A percentile compares a stretch with the other conserved stretches of the same genome.
These are phyloP conservation scores for Fistulifera solaris DNA, from an alignment of 108 stramenopile species.

Conservation along the genomic window DNA sequence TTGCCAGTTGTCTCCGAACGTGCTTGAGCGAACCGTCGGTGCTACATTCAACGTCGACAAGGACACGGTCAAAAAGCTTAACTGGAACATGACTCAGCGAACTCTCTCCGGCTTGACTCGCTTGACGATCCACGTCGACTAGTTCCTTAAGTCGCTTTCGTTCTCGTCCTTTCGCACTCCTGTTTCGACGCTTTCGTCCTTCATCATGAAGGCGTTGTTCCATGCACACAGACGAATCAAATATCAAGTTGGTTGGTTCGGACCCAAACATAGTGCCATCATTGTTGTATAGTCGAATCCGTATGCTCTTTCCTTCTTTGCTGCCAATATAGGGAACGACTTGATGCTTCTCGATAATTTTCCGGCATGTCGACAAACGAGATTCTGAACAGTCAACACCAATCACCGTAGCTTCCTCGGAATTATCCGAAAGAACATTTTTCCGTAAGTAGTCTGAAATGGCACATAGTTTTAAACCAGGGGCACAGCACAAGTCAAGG, in stretches of 20 bases:
- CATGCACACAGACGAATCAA: constrained; percentile 48
- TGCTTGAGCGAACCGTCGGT: constrained; percentile 86
- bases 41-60: constrained; percentile 94
- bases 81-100: not conserved
- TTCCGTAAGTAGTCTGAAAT: constrained; percentile 53
- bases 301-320: constrained; percentile 5
- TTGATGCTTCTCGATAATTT: constrained; percentile 72
- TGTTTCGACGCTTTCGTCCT: constrained; percentile 76
- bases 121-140: constrained; percentile 6
- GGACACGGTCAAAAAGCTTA: constrained; percentile 65
- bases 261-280: constrained; percentile 73
- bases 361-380: constrained; percentile 59
- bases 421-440: not conserved
- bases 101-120: constrained; percentile 1
- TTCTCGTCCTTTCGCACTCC: constrained; percentile 74
- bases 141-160: constrained; percentile 41
- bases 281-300: constrained; percentile 46
- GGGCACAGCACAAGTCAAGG: constrained; percentile 86
- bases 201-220: constrained; percentile 40
- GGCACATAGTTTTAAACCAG: constrained; percentile 77
- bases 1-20: constrained; percentile 29
- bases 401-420: constrained; percentile 13
- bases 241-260: constrained; percentile 31
- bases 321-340: constrained; percentile 18
- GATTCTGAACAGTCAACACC: constrained; percentile 71